phyloP scores from a whole-genome alignment of 192 early-diverging fungal genomes.

The Rhizoclosmatium sp. region DNA sequence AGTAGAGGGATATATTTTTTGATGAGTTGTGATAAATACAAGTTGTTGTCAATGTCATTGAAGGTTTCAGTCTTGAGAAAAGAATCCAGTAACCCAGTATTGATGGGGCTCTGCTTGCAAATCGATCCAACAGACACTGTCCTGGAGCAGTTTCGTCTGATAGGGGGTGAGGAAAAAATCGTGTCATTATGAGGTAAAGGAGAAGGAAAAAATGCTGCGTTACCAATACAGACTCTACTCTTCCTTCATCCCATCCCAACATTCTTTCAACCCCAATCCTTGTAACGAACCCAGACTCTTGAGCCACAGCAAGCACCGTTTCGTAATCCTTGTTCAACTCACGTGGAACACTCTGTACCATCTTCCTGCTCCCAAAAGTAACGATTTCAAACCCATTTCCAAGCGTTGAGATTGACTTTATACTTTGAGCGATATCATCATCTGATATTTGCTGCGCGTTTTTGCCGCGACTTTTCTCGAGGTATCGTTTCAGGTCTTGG shows the following conservation, averaged over 20 bases:
- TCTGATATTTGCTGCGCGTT: constrained; percentile 57
- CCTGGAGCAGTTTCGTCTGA: constrained; percentile 63
- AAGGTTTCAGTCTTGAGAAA: constrained; percentile 13
- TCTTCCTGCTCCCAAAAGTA: constrained; percentile 75
- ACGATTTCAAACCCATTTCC: constrained; percentile 90
- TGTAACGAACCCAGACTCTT: constrained; percentile 64
- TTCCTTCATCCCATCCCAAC: constrained; percentile 66
- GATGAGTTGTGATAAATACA: neutral
- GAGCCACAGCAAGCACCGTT: constrained; percentile 72
- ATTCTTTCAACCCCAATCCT: constrained; percentile 42
- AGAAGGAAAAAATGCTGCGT: constrained; percentile 30
- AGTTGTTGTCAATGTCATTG: neutral
- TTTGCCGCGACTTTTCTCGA: constrained; percentile 73
- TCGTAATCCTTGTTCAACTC: constrained; percentile 89
- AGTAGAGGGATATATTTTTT: too few relatives aligned
- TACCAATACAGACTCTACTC: constrained; percentile 66
- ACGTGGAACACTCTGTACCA: constrained; percentile 89
- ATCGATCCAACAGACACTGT: constrained; percentile 83
- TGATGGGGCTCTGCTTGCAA: constrained; percentile 55
- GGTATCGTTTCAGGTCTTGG: constrained; percentile 73
- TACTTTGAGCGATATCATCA: constrained; percentile 87
- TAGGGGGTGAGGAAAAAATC: neutral
- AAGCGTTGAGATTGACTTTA: constrained; percentile 87
- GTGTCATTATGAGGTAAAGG: neutral
- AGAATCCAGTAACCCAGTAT: constrained; percentile 57